Evolutionary conservation across 306 rosid genomes (phyloP), one percentile per base, ranked within the genome.

Genomic region (Cucurbita ficifolia): DNA sequence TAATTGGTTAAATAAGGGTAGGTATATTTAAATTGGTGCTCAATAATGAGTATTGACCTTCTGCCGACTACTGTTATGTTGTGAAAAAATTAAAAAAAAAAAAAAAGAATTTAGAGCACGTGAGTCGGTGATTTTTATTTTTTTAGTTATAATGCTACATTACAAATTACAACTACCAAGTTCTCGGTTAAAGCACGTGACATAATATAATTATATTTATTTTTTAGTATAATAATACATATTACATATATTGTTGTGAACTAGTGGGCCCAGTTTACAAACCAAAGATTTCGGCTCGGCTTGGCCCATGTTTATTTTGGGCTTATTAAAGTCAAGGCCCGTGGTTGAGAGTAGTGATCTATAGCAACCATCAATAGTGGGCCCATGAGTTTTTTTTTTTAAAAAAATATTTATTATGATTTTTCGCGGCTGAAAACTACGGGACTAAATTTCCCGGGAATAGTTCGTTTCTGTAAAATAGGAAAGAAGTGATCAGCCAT

Each of bases 81-180:
- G 22, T 68, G 12, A n/a, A 7, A 62, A 61, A 16, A 8, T 33
- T 29, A 29, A 29, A 2, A 29, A 29, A 29, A 29, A 29, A 2
- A 24, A 24, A 24, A 7, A n/a, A 39, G 4, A 38, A n/a, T 12
- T 43, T 68, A 11, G 21, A 24, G 73, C 73, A 68, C 56, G 73
- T 68, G 73, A 68, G 73, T 68, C 73, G 57, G 73, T 46, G 73
- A 68, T 43, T 67, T 59, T 42, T n/a, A 64, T 40, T 42, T 40
- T 64, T 64, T 40, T 40, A 64, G 16, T 19, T 16, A 40, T 18
- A 38, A 49, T 38, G 49, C 24, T 10, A 11, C 17, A 10, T 56
- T 55, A 4, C 33, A 0, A 22, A 24, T 14, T 59, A 33, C 45
- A 60, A 7, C 68, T 14, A 16, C 45, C 46, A 36, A 60, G 67